Evolutionary conservation across 495 filamentous ascomycete genomes (phyloP).

Genomic region (Trichodelitschia bisporula): DNA sequence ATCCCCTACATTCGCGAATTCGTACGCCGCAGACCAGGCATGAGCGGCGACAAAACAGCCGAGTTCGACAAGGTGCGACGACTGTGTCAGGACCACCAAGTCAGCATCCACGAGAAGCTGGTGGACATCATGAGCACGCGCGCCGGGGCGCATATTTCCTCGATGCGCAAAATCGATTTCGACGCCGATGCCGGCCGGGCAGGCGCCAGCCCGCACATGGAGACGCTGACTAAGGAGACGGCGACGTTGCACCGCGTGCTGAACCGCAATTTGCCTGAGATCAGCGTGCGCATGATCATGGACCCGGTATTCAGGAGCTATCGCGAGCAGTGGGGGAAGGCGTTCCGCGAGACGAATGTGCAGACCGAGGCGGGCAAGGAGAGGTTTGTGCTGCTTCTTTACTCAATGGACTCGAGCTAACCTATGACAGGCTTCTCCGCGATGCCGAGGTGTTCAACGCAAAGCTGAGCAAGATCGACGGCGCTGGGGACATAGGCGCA

Average conservation of each 20-base stretch:
- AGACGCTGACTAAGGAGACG: slow-evolving; percentile 74
- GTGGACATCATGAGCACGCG: slow-evolving; percentile 86
- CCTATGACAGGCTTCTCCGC: slow-evolving; percentile 38
- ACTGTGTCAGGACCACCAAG: slow-evolving; percentile 78
- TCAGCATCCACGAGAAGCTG: slow-evolving; percentile 80
- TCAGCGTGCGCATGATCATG: slow-evolving; percentile 70
- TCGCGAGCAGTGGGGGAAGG: slow-evolving; percentile 54
- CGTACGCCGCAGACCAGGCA: slow-evolving; percentile 45
- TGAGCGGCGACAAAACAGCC: slow-evolving; percentile 30
- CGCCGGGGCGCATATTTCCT: slow-evolving; percentile 41
- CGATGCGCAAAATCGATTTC: slow-evolving; percentile 58
- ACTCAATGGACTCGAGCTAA: slow-evolving; percentile 5
- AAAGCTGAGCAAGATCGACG: slow-evolving; percentile 55
- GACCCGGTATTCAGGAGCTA: slow-evolving; percentile 70
- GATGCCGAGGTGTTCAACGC: slow-evolving; percentile 58
- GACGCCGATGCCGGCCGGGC: slow-evolving; percentile 21
- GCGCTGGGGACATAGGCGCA: slow-evolving; percentile 44
- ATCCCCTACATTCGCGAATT: slow-evolving; percentile 86
- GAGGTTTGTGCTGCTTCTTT: slow-evolving; percentile 30
- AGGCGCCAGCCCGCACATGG: slow-evolving; percentile 54
- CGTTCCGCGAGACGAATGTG: slow-evolving; percentile 41
- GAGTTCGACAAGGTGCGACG: slow-evolving; percentile 89
- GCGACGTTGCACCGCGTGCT: slow-evolving; percentile 69
- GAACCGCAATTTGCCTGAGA: slow-evolving; percentile 58
- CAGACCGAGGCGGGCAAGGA: slow-evolving; percentile 40